Base-by-base conservation (phyloP, 768 basidiomycete genomes). In the Podaxis sp. region DNA sequence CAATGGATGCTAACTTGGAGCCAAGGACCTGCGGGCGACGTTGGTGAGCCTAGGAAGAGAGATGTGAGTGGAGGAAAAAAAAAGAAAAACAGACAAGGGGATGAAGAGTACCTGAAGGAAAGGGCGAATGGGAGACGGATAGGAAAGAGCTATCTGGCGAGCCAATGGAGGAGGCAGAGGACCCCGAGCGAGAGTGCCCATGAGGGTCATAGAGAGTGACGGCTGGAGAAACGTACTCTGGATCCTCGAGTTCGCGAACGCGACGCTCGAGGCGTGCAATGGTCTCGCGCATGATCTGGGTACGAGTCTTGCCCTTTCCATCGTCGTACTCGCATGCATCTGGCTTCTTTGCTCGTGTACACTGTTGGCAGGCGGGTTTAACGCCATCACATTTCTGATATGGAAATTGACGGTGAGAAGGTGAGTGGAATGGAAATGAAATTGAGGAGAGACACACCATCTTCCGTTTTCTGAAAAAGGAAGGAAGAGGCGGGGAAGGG, bases 241-340 rank as follows among this genome's bases (percentile, higher is more conserved):
- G 85, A 74, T 85, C 87, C 71, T 91, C 89, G 62, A 91, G 84
- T 65, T 91, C 88, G 53, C 81, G 79, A 63, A 91, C 82, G 59
- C 89, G 77, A 48, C 84, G 77, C 70, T 92, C 89, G 59, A 91
- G 84, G 40, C 84, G 84, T 47, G 79, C 77, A 64, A 92, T 89
- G 67, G 87, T 88, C 70, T 92, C 90, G 59, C 89, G 85, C 60
- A 92, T 80, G 53, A 91, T 71, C 67, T 91, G 90, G 0, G 90
- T 91, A 62, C 89, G 80, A 48, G 89, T 91, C 76, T 91, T 91
- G 52, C 88, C 88, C 75, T 88, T 90, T 25, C 90, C 90, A 72
- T 92, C 90, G 65, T 92, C 90, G 70, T 91, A 92, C 67, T 89
- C 88, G 72, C 90, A 92, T 10, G 70, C 76, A 2, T 90, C 88